Base-by-base conservation (phyloP, 306 rosid species). In the Cicer arietinum region DNA sequence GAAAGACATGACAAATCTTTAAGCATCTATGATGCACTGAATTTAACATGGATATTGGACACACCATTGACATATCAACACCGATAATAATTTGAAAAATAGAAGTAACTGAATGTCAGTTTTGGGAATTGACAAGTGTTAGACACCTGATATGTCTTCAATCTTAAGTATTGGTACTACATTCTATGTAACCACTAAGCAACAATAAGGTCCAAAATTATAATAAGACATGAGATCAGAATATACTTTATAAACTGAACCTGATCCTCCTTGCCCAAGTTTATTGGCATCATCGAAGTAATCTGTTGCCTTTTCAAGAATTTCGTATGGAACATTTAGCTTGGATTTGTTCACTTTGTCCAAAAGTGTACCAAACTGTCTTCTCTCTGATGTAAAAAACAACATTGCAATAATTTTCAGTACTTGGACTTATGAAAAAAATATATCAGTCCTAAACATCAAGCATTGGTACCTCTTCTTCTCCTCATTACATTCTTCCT, bases 221-320 rank as follows among this genome's bases (percentile, higher is more conserved):
- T 10, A 20, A 9, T 35, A 7, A 76, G 45, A 35, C 17, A 46
- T 77, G 5, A 77, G 75, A 66, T 77, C 35, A 30, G 75, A 57
- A 44, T 30, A 30, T 78, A 78, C 82, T 70, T 78, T 78, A 22
- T 60, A 78, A 48, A 78, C 77, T 48, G 82, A 69, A 48, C 77
- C 82, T 60, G 82, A 69, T 20, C 77, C 82, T 7, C 77, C 82
- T 78, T 78, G 57, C 40, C 77, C 82, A 69, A 78, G 71, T 53
- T 78, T 78, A 60, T 78, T 78, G 56, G 47, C 72, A 78, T 69
- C 82, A 60, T 45, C 60, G 77, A 78, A 78, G 57, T 69, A 78
- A 60, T 78, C 53, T 8, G 77, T 78, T 25, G 77, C 82, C 37
- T 69, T 62, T 69, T 78, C 77, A 69, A 78, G 77, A 60, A 78